Evolutionary conservation across 805 yeast species (phyloP), one percentile per base, ranked within the genome.

Genomic region (Maudiozyma serrabonitensis): DNA sequence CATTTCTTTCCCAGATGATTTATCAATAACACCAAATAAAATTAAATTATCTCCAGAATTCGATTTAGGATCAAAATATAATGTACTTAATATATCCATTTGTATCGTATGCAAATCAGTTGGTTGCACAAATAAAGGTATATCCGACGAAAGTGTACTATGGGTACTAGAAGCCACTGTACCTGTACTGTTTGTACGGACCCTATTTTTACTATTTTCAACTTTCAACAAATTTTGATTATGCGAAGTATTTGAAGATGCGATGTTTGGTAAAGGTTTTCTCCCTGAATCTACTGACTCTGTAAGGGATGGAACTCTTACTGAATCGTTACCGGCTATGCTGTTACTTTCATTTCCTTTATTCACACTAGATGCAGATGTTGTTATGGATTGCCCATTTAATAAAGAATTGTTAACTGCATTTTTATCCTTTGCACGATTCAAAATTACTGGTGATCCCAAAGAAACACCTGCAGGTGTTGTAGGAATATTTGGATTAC

Each of bases 21-120:
- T 75, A 55, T 85, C 91, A 43, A 75, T 69, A 4, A 85, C 79
- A 16, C 83, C 75, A 48, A 90, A 73, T 1, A 84, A 72, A 21
- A 85, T 73, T 28, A 68, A 67, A 16, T 84, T 81, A 41, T 82
- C 88, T 39, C 79, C 84, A 0, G 70, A 56, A 54, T 74, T 73
- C 39, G 72, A 54, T 39, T 64, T 71, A n/a, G 63, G 61, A 3
- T 69, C 67, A 16, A 57, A 53, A 28, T 66, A 66, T 18, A 80
- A 64, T 0, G 83, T 78, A 53, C 81, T 77, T 9, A 75, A 61
- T 2, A 80, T 69, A 15, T 67, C 69, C 4, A 82, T 69, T 37
- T 65, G 63, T 16, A 81, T 70, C 0, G 82, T 76, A 16, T 71
- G 69, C 51, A 81, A 71, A 23, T 81, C 84, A 18, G 70, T 74